Base-by-base conservation (phyloP, 139 green algal genomes). In the Micractinium conductrix region DNA sequence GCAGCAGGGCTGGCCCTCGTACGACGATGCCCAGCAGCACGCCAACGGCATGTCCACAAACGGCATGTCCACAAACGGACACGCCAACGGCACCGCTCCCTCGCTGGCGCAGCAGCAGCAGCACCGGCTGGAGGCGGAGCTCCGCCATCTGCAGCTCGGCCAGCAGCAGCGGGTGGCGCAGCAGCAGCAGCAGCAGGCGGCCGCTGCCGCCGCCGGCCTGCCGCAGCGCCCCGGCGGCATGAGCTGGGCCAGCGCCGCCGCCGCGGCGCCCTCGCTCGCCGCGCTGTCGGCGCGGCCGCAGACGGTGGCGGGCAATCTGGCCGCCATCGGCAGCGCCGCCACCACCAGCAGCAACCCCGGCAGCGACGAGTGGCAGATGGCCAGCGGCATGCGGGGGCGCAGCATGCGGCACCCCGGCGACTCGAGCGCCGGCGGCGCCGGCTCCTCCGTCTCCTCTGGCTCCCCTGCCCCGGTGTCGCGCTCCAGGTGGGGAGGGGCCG, bases 341-440 rank as follows among this genome's bases (percentile, higher is more conserved):
- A 7, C 30, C 76, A 65, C 9, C 55, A 42, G 76, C 76, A 50
- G 76, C 50, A 26, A 53, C 19, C 38, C 28, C 3, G 38, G 58
- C 75, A 50, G 48, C 55, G 76, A 82, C 38, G 76, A 82, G 8
- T 82, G 76, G 76, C 76, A 82, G 76, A 71, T 28, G 58, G 76
- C 76, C 9, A 33, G 50, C 26, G 38, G 33, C 37, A 48, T 38
- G 58, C 76, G 62, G 26, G 76, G 58, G 37, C 75, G 55, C 37
- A 70, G 38, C 6, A 9, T 17, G 38, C 55, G 35, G 28, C 55
- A 44, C 24, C 0, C 10, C 6, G 42, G 42, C 35, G 70, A 12
- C 28, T 22, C 42, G 44, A 21, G 8, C 35, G 38, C 33, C 40
- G 62, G 62, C 53, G 10, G 55, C 6, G 55, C 22, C 38, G 16